Evolutionary conservation across 1,284 basidiomycete species (phyloP), one percentile per base, ranked within the genome.

Genomic region (Sanguinoderma infundibulare): DNA sequence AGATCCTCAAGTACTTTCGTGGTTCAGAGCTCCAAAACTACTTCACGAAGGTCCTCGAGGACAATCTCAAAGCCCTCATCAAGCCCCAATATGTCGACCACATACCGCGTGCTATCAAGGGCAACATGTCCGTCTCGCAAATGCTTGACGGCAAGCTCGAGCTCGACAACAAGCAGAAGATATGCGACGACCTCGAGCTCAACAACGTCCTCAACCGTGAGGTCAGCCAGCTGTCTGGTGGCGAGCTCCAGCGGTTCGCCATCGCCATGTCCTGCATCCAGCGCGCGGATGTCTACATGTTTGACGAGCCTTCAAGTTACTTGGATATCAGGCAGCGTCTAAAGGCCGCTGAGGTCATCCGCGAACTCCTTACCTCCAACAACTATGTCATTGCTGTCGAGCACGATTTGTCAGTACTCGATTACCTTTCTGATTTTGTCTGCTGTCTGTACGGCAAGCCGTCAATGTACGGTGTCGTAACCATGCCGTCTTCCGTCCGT

Each of bases 41-140:
- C 81, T 98, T 98, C 78, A 98, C 96, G 55, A 98, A 98, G 78
- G 93, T 98, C n/a, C 84, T 98, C 26, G 96, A 98, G 78, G 96
- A 98, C 76, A 96, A 98, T 73, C 82, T 98, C 72, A 98, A 98
- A 80, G 96, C 96, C 1, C 86, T 98, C 64, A 98, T 98, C 77
- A 98, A 98, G 78, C 96, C 96, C 1, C 96, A 98, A 86, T 98
- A 98, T 73, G 96, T 98, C 68, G 96, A 98, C 75, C 96, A 98
- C 75, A 98, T 98, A 72, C 96, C 96, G 7, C 87, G 91, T 58
- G 94, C 94, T 46, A 94, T 98, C 83, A 98, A 98, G 79, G 94
- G 92, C 59, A 83, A 81, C 57, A 86, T 94, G 83, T 90, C 89
- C 1, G 96, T 98, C 35, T 81, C 83, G 10, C 83, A 94, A 73